Evolutionary conservation across 495 filamentous ascomycete genomes (phyloP), one percentile per base, ranked within the genome.

Genomic region (Delitschia confertaspora): DNA sequence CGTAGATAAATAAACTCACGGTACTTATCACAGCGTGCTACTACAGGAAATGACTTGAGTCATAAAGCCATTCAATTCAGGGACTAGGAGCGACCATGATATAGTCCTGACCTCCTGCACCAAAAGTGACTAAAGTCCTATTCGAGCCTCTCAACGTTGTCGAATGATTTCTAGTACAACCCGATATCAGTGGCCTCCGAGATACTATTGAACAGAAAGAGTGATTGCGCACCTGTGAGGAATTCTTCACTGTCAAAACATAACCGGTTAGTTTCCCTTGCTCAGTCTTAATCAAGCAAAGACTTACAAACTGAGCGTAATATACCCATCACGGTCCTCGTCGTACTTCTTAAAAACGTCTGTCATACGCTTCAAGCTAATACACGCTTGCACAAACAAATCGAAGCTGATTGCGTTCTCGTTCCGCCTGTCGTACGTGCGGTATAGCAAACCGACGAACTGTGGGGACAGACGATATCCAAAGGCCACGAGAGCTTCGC

Each of bases 291-390:
- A n/a, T n/a, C 13, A 22, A 2, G 26, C 8, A 10, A n/a, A 39
- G 18, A 66, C 63, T 56, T 48, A 66, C 60, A 65, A 67, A 42
- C 56, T 62, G 49, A 69, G 38, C 20, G 64, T 67, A 41, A 69
- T 67, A 51, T 64, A 69, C 23, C 91, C 91, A 66, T 96, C 91
- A 22, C 91, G 76, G 65, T 98, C 91, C 46, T 93, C 84, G 50
- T 98, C 91, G 65, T 96, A 98, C 60, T 83, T 86, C 78, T 98
- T 98, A 63, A 98, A 98, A 14, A 95, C 89, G 63, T 98, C 91
- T 49, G 91, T 98, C 89, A 98, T 95, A 46, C 93, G 73, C 74
- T 95, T 93, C 54, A 98, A 69, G 58, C 76, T 82, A 57, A 98
- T 98, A 61, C 91, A 96, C 21, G 85, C 87, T 70, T 98, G 91